Evolutionary conservation across 257 asterid genomes (phyloP).

Genomic region (Oldenlandia corymbosa): DNA sequence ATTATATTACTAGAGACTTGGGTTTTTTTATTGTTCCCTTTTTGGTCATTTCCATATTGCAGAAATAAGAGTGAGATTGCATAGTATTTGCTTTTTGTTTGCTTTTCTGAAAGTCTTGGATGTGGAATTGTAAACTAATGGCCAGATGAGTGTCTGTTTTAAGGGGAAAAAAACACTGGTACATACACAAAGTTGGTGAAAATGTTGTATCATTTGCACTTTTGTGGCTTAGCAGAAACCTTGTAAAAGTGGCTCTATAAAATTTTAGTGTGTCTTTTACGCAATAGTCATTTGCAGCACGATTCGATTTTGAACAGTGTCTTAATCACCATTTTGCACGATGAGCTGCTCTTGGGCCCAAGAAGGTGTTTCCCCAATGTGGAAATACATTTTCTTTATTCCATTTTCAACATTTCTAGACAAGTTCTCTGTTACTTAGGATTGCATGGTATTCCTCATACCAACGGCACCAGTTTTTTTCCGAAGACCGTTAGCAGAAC

Average conservation of each 20-base stretch:
- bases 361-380: slow-evolving; percentile 2
- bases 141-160: background rate
- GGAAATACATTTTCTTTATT: background rate
- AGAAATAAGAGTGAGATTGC: background rate
- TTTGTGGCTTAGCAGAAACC: background rate
- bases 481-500: too few species aligned
- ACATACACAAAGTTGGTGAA: background rate
- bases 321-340: background rate
- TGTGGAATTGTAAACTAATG: background rate
- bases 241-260: too few species aligned
- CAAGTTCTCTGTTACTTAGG: background rate
- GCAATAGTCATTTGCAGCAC: background rate
- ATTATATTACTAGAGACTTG: background rate
- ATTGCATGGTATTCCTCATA: background rate
- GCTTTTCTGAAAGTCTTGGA: background rate
- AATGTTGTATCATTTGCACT: background rate
- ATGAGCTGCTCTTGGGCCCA: background rate
- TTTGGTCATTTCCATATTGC: background rate
- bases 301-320: background rate
- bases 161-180: background rate
- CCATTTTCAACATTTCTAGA: background rate
- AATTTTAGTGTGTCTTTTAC: background rate
- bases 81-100: background rate
- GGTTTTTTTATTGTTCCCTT: background rate
- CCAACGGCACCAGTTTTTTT: background rate